Conservation (phyloP, 2,329 filamentous ascomycete genomes). For the Penicillium vulpinum region DNA sequence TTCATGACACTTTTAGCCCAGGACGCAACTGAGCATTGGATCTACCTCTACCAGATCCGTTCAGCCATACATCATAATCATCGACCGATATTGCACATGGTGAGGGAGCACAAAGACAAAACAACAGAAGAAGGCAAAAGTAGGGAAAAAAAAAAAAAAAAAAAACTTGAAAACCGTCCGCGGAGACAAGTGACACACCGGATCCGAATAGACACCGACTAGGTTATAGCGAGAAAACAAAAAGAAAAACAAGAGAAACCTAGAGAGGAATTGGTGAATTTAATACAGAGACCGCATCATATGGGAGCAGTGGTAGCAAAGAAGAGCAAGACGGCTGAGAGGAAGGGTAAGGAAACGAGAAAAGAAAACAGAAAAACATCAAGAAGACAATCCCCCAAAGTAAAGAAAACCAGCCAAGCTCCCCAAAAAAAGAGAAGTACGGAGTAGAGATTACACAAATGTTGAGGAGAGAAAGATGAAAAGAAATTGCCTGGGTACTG, state of each 20-base stretch:
- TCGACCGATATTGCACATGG: slow-evolving; percentile 20
- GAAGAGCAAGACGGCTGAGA: slow-evolving; percentile 13
- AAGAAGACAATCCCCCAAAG: slow-evolving; percentile 20
- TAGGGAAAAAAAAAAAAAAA: slow-evolving; percentile 18
- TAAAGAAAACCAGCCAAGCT: slow-evolving; percentile 37
- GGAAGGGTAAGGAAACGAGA: slow-evolving; percentile 4
- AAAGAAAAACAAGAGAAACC: slow-evolving; percentile 18
- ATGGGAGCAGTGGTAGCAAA: slow-evolving; percentile 32
- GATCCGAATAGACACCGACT: slow-evolving; percentile 26
- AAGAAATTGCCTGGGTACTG: slow-evolving; percentile 24
- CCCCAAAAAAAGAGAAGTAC: slow-evolving; percentile 37
- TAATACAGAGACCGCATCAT: slow-evolving; percentile 33
- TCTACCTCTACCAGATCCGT: slow-evolving; percentile 23
- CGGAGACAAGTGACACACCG: slow-evolving; percentile 21
- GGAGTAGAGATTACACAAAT: slow-evolving; percentile 46
- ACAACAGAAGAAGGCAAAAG: slow-evolving; percentile 25
- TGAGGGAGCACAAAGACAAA: slow-evolving; percentile 21
- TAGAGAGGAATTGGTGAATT: slow-evolving; percentile 35
- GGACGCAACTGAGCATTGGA: slow-evolving; percentile 19
- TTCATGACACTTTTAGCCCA: slow-evolving; percentile 29
- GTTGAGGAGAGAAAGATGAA: slow-evolving; percentile 32
- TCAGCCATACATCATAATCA: slow-evolving; percentile 21
- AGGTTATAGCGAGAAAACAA: slow-evolving; percentile 20
- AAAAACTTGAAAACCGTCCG: slow-evolving; percentile 23
- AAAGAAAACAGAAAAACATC: slow-evolving; percentile 20